Evolutionary conservation across 805 yeast genomes (phyloP), one percentile per base, ranked within the genome.

Genomic region (Scheffersomyces ergatensis): DNA sequence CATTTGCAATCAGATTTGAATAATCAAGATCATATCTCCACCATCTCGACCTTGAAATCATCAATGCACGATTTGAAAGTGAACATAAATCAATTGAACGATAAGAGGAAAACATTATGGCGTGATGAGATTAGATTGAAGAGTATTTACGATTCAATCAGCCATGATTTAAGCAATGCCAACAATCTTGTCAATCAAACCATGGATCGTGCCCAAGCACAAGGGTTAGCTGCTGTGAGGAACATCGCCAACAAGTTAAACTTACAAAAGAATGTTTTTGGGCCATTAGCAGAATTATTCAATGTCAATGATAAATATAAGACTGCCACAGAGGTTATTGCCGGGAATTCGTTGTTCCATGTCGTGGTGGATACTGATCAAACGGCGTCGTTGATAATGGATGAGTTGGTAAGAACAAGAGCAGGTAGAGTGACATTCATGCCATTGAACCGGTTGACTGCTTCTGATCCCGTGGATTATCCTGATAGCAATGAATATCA

Each of bases 351-450:
- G 2, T 65, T 93, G 38, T 90, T 89, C 54, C 88, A 92, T 57
- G 80, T 92, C 23, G 93, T 93, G 18, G 98, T 92, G 12, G 96
- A 89, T 54, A 82, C 74, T 32, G 96, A 92, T 46, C 81, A 76
- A 38, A 87, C 95, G 2, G 98, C 97, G 0, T 72, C 88, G 9
- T 58, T 77, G 14, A 61, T 92, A 3, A 85, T 90, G 85, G 83
- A 83, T 33, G 89, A 88, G 56, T 68, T 93, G 43, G 73, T 74
- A 5, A 70, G 84, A 38, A 80, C 77, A 44, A 80, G 78, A 45
- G 74, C 83, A 5, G 98, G 98, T 1, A 74, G 97, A 53, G 90
- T 86, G 0, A 89, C 98, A 0, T 89, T 93, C 52, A 82, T 93
- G 70, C 98, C 99, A 1, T 65, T 93, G 47, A 88, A 89, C 55